Evolutionary conservation across 345 rosid species (phyloP).

Genomic region (Sisymbrium irio): DNA sequence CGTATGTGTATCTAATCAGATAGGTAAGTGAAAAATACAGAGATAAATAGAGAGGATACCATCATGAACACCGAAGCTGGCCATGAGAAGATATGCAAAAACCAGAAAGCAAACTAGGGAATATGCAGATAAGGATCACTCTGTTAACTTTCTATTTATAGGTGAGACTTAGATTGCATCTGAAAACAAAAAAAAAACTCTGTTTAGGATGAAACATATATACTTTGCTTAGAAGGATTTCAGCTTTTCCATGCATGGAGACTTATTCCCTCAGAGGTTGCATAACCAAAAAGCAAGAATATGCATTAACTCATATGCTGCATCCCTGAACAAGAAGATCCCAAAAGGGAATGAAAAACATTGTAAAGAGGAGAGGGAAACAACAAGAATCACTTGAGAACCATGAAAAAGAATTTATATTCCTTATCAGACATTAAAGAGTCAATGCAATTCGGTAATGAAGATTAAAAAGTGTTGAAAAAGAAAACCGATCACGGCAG

Average conservation of each 20-base stretch:
- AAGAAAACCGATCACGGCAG: too few relatives aligned
- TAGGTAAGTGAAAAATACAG: background rate
- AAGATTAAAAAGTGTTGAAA: too few relatives aligned
- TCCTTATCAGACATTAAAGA: background rate
- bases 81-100: conserved; percentile 29
- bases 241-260: conserved; percentile 5
- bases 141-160: conserved; percentile 1
- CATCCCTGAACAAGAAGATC: background rate
- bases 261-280: conserved; percentile 16
- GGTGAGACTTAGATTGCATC: background rate
- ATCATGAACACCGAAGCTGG: conserved; percentile 30
- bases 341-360: background rate
- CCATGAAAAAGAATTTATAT: background rate
- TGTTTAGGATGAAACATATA: conserved; percentile 11
- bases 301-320: conserved; percentile 8
- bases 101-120: background rate
- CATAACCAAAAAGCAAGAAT: conserved; percentile 34
- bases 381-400: conserved; percentile 6
- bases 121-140: conserved; percentile 8
- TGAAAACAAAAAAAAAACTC: background rate
- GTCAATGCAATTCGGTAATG: background rate
- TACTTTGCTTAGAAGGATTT: conserved; percentile 27
- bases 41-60: conserved; percentile 21
- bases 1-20: background rate
- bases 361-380: background rate